Conservation (phyloP, 2,329 filamentous ascomycete genomes). For the Colletotrichum lindemuthianum region DNA sequence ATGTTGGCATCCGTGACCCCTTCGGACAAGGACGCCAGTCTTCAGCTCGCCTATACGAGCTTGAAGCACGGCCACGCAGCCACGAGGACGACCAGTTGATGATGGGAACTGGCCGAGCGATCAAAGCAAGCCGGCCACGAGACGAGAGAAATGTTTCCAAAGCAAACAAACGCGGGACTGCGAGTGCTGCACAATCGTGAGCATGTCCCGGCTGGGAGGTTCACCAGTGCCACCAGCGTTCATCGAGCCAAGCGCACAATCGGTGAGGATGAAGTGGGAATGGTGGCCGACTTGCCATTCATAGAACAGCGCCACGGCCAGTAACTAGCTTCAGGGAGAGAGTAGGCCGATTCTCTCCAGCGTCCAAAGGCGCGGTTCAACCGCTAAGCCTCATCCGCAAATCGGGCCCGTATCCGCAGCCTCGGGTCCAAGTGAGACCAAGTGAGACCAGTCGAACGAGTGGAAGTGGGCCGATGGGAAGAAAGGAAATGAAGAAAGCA, state of each 20-base stretch:
- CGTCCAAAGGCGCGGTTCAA: not conserved
- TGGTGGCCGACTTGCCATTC: not conserved
- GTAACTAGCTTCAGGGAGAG: not conserved
- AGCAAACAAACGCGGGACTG: too few relatives aligned
- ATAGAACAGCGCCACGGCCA: slow-evolving; percentile 4
- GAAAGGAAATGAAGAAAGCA: too few relatives aligned
- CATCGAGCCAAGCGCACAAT: slow-evolving; percentile 16
- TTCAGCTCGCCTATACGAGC: not conserved
- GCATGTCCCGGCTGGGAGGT: slow-evolving; percentile 2
- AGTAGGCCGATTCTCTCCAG: not conserved
- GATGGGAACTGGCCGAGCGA: not conserved
- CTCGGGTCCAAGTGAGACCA: too few relatives aligned
- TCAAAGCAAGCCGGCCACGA: too few relatives aligned
- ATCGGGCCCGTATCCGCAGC: too few relatives aligned
- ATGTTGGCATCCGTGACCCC: not conserved
- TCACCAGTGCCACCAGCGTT: not conserved
- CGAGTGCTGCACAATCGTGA: not conserved
- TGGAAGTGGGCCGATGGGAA: too few relatives aligned
- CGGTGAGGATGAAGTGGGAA: slow-evolving; percentile 13
- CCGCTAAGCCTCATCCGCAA: too few relatives aligned
- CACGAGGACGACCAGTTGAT: not conserved
- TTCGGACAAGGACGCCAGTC: not conserved
- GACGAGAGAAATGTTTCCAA: too few relatives aligned
- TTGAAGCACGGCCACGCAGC: not conserved
- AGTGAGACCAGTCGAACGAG: too few relatives aligned